phyloP scores from a whole-genome alignment of 768 basidiomycete genomes.

The Trametes coccinea region DNA sequence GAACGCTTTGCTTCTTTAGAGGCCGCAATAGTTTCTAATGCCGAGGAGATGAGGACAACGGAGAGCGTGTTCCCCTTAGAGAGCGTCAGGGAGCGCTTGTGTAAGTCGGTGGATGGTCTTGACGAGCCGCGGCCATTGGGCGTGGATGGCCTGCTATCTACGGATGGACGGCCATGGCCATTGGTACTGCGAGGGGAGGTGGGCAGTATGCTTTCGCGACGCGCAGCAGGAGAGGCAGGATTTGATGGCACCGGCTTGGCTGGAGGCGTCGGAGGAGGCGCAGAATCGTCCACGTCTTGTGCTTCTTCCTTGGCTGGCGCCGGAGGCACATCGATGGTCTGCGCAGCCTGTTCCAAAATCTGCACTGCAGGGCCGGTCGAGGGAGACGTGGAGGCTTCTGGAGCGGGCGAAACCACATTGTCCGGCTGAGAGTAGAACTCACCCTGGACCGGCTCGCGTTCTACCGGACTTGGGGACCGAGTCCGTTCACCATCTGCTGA shows the following conservation, averaged over 20 bases:
- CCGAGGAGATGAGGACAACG: conserved; percentile 77
- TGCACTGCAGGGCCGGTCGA: background rate
- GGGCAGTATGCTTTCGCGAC: conserved; percentile 26
- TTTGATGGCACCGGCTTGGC: conserved; percentile 22
- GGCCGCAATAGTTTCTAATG: conserved; percentile 80
- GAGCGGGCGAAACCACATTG: background rate
- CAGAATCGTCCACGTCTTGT: conserved; percentile 1
- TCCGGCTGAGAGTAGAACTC: background rate
- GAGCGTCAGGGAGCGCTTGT: conserved; percentile 39
- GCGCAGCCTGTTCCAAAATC: background rate
- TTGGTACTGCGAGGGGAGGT: conserved; percentile 14
- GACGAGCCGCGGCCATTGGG: conserved; percentile 27
- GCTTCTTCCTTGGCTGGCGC: background rate
- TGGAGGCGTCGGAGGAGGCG: conserved; percentile 28
- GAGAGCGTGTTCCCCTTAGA: conserved; percentile 73
- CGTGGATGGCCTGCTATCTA: conserved; percentile 18
- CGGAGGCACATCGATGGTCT: background rate
- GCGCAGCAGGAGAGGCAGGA: conserved; percentile 23
- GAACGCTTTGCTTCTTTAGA: conserved; percentile 90
- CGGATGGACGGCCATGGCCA: conserved; percentile 15
- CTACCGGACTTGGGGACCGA: background rate
- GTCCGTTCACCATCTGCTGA: conserved; percentile 12
- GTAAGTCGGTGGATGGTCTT: conserved; percentile 25
- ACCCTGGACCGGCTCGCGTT: conserved; percentile 1
- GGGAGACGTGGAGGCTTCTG: conserved; percentile 4